Evolutionary conservation across 2,329 filamentous ascomycete species (phyloP).

Genomic region (Phialocephala subalpina): DNA sequence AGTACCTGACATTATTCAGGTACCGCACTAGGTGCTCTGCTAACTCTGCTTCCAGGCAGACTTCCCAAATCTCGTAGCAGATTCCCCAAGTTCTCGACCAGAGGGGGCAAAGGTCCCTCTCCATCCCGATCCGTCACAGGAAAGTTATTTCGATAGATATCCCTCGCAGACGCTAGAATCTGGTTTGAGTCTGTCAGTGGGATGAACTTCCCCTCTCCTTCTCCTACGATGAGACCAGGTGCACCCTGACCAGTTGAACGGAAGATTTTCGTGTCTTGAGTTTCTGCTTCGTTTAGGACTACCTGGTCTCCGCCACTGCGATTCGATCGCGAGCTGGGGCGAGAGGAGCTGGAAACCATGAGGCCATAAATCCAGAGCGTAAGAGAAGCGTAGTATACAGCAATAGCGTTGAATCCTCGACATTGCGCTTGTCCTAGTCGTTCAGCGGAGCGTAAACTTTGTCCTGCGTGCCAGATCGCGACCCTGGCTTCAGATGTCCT

Average conservation of each 20-base stretch:
- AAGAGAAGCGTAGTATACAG: conserved; percentile 72
- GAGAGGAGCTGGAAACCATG: conserved; percentile 41
- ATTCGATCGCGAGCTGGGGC: conserved; percentile 40
- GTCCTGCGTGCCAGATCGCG: conserved; percentile 33
- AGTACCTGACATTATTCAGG: no score
- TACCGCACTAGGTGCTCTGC: conserved; percentile 22
- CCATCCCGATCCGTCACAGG: conserved; percentile 48
- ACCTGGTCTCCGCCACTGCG: conserved; percentile 44
- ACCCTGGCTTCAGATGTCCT: conserved; percentile 7
- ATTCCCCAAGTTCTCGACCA: conserved; percentile 73
- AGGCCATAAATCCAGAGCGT: conserved; percentile 76
- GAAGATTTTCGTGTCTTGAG: conserved; percentile 62
- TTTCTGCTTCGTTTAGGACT: conserved; percentile 65
- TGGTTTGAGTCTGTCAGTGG: conserved; percentile 62
- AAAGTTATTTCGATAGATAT: conserved; percentile 63
- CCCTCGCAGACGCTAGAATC: conserved; percentile 66
- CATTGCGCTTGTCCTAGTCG: conserved; percentile 60
- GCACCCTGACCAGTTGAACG: conserved; percentile 60
- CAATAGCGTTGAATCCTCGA: conserved; percentile 72
- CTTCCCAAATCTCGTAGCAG: conserved; percentile 68
- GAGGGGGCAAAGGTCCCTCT: conserved; percentile 56
- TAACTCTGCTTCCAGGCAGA: conserved; percentile 48
- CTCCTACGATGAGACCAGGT: conserved; percentile 51
- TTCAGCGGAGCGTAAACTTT: conserved; percentile 36
- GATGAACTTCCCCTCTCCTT: conserved; percentile 44